Base-by-base conservation (phyloP, 2,329 filamentous ascomycete genomes). In the Rugonectria rugulosa region DNA sequence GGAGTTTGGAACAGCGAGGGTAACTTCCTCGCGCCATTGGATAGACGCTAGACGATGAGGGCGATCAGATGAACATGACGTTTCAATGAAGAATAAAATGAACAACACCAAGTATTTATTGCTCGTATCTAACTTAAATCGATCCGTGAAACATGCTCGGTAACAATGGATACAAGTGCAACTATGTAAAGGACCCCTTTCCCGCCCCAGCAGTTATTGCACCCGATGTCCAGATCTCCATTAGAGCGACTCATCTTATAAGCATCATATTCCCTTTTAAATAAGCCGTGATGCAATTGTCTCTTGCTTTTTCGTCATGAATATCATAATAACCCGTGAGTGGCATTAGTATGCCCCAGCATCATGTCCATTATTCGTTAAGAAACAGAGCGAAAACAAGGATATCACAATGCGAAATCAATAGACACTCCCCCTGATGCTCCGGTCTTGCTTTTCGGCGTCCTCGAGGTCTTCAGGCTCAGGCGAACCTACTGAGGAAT, bases 351-450 rank as follows among this genome's bases (percentile, higher is more conserved):
- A 44, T 55, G 11, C 24, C 42, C 31, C 27, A 17, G 34, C 43
- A 42, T 46, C 41, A 19, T 31, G 41, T 53, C 53, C 48, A 53
- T 56, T 56, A 53, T 38, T 56, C 53, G 43, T 53, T 53, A 50
- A 42, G 48, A 59, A 55, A 49, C 36, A 44, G 14, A 52, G 26
- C 37, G 20, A 27, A 42, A 23, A 42, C 15, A 23, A 5, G 20
- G 12, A 21, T 6, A 46, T 29, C 10, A 23, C n/a, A 11, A 17
- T 14, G 10, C n/a, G 19, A 29, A 29, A 21, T 56, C 45, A 67
- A 38, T 67, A 67, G 27, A 67, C 64, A 38, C 64, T 67, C 29
- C 64, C 64, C 24, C 51, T 59, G 21, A 67, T 67, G 43, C 64
- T 67, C 20, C 64, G 62, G 27, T 67, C 64, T 23, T 66, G 52